phyloP scores from a whole-genome alignment of 345 rosid genomes.

The Eutrema yunnanense region DNA sequence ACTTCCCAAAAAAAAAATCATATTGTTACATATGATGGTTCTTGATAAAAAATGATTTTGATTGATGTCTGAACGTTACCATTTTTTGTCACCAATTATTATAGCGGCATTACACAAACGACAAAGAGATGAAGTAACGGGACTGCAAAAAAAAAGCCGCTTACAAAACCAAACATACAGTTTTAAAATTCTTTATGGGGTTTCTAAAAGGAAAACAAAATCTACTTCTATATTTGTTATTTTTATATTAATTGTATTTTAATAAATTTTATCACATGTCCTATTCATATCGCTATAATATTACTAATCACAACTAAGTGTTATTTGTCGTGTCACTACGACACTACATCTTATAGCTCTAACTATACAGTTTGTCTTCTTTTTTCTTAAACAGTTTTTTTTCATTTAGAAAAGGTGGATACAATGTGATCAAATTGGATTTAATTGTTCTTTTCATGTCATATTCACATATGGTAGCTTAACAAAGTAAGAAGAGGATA shows the following conservation, averaged over 20 bases:
- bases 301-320: too few species aligned
- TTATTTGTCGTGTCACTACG: too few species aligned
- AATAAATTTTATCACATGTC: too few species aligned
- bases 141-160: not conserved
- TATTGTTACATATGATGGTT: not conserved
- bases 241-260: too few species aligned
- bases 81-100: not conserved
- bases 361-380: too few species aligned
- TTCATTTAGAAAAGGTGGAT: not conserved
- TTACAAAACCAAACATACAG: too few species aligned
- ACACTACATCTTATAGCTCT: not conserved
- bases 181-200: too few species aligned
- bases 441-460: not conserved
- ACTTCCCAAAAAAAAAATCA: too few species aligned
- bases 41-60: not conserved
- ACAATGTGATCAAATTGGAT: not conserved
- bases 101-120: not conserved
- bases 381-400: not conserved
- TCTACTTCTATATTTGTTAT: too few species aligned
- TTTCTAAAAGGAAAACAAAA: too few species aligned
- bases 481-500: not conserved
- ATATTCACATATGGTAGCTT: not conserved
- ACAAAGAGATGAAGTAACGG: not conserved
- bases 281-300: too few species aligned
- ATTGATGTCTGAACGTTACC: not conserved